Evolutionary conservation across 805 yeast genomes (phyloP), one percentile per base, ranked within the genome.

Genomic region (Sugiyamaella mastotermitis): DNA sequence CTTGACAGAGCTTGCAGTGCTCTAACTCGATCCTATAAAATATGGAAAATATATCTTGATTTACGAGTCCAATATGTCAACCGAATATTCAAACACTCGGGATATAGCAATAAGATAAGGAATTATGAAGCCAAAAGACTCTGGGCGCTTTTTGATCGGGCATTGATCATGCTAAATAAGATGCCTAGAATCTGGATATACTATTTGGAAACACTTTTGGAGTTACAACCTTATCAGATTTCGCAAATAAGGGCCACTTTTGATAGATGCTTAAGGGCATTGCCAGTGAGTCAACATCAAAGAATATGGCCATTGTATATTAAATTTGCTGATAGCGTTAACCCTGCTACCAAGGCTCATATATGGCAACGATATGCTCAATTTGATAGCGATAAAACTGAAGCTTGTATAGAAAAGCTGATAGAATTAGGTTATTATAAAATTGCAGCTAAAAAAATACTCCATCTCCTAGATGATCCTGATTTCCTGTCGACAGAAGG

Each of bases 261-360:
- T 51, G 72, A 80, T 49, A 49, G 55, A 20, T 71, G 80, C 0
- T 56, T 83, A 6, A 61, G 64, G 37, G 45, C 60, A 3, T 49
- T 81, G 9, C 75, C 82, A 0, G 37, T 68, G 4, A 53, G 72
- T 0, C 78, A 74, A 40, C 86, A 79, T 55, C 68, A 68, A 3
- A 46, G 62, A 20, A 68, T 81, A 22, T 73, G 92, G 73, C 60
- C 66, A 1, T 51, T 69, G 43, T 82, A 75, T 40, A 59, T 80
- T 31, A 48, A 60, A 15, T 74, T 68, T 56, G 75, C 76, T 1
- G 60, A 60, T 31, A 59, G 67, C 16, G 71, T 69, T 3, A 80
- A 75, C 16, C 46, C 46, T 11, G 38, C 18, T 1, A 62, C 70
- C 1, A 64, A 57, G 1, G 61, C 61, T 18, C 17, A 32, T 8